Evolutionary conservation across 371 early-diverging fungal genomes (phyloP).

Genomic region (Actinomortierella ambigua): DNA sequence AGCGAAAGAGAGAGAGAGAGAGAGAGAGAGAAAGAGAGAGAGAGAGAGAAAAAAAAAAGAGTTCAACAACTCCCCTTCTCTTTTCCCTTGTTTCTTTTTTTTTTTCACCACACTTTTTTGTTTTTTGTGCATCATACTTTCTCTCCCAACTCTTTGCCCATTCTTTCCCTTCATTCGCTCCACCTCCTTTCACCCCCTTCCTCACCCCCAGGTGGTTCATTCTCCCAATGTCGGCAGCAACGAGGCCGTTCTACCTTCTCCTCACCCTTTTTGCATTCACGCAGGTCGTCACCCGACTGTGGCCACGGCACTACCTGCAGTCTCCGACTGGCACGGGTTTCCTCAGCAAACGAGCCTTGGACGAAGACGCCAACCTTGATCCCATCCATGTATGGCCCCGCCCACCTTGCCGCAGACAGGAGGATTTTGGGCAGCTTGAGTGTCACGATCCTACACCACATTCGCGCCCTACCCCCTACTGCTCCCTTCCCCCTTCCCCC

Average conservation of each 20-base stretch:
- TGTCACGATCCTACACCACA: too few relatives aligned
- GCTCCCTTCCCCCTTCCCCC: too few relatives aligned
- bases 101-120: too few relatives aligned
- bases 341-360: too few relatives aligned
- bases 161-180: background rate
- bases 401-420: too few relatives aligned
- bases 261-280: constrained; percentile 35
- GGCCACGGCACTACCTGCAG: constrained; percentile 26
- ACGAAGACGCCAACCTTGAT: too few relatives aligned
- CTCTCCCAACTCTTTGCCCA: background rate
- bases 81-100: background rate
- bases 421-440: too few relatives aligned
- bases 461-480: too few relatives aligned
- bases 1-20: background rate
- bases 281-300: constrained; percentile 23
- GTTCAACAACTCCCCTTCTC: background rate
- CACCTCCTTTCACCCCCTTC: background rate
- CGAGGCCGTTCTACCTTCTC: constrained; percentile 33
- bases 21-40: background rate
- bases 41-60: background rate
- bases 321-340: too few relatives aligned
- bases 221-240: constrained; percentile 20
- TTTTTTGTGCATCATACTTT: background rate
- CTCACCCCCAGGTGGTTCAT: background rate
- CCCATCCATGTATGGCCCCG: too few relatives aligned